Percentiles rank a stretch among this genome's conserved stretches.
phyloP scores from a whole-genome alignment of 371 early-diverging fungal species.

The Mortierella sp. region DNA sequence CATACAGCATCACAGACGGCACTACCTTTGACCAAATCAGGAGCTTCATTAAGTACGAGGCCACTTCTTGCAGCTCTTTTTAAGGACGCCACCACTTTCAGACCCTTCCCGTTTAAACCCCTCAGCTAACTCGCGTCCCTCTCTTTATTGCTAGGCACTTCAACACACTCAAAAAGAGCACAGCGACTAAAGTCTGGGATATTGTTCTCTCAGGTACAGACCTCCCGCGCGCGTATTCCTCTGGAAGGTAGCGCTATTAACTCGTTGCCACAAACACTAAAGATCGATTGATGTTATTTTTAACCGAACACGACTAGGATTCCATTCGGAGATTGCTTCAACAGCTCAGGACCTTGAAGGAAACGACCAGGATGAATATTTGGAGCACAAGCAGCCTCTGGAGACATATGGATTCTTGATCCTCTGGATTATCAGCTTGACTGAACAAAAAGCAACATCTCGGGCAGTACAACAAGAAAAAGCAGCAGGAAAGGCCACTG shows the following conservation, averaged over 20 bases:
- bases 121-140: background rate
- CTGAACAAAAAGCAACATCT: slow-evolving; percentile 69
- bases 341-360: slow-evolving; percentile 71
- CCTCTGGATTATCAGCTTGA: slow-evolving; percentile 77
- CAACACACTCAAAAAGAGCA: slow-evolving; percentile 43
- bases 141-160: slow-evolving; percentile 26
- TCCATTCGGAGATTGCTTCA: slow-evolving; percentile 71
- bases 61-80: background rate
- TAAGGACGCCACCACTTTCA: background rate
- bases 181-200: slow-evolving; percentile 64
- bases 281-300: background rate
- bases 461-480: slow-evolving; percentile 47
- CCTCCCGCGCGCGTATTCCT: background rate
- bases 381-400: slow-evolving; percentile 70
- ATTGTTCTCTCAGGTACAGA: slow-evolving; percentile 73
- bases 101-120: background rate
- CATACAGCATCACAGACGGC: slow-evolving; percentile 68
- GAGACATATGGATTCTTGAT: slow-evolving; percentile 86
- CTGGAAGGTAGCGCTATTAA: background rate
- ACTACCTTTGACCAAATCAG: slow-evolving; percentile 72
- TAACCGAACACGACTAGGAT: slow-evolving; percentile 58
- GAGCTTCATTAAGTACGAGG: slow-evolving; percentile 79
- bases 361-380: slow-evolving; percentile 77
- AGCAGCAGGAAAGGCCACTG: slow-evolving; percentile 57
- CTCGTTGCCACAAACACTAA: background rate